Conservation (phyloP, 768 basidiomycete species). For the Lactifluus hygrophoroides region DNA sequence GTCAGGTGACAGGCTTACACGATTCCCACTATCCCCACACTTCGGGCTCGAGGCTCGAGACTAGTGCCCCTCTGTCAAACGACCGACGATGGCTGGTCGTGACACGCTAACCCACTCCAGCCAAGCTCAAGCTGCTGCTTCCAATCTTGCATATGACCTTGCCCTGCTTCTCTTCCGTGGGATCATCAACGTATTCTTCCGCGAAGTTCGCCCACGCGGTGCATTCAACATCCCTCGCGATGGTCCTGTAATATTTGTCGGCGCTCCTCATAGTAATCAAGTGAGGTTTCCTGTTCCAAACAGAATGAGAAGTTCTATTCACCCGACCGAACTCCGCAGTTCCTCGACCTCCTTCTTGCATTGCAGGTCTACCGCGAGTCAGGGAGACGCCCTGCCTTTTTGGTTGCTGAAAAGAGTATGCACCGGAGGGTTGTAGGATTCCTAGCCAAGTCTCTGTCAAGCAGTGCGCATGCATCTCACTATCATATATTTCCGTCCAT, state of each 20-base stretch:
- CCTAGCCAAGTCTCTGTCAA: conserved; percentile 74
- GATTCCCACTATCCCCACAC: no score
- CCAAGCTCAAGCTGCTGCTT: not conserved
- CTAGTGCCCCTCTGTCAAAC: no score
- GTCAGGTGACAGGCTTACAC: no score
- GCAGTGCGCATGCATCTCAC: conserved; percentile 48
- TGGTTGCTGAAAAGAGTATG: conserved; percentile 88
- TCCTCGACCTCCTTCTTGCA: conserved; percentile 82
- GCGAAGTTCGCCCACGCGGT: conserved; percentile 88
- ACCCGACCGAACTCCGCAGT: conserved; percentile 39
- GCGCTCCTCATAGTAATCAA: conserved; percentile 89
- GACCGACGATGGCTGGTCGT: conserved; percentile 16
- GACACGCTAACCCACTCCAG: not conserved
- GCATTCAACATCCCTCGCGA: conserved; percentile 87
- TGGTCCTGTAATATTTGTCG: conserved; percentile 91
- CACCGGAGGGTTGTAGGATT: conserved; percentile 63
- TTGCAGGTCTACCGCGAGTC: conserved; percentile 79
- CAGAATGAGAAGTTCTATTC: not conserved
- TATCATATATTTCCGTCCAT: not conserved
- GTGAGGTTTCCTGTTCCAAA: conserved; percentile 30
- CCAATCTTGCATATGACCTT: conserved; percentile 48
- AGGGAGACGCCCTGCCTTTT: conserved; percentile 68
- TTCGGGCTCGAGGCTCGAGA: no score
- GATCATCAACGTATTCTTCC: conserved; percentile 88
- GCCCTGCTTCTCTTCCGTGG: conserved; percentile 77